Evolutionary conservation across 345 rosid genomes (phyloP), one percentile per base, ranked within the genome.

Genomic region (Populus alba): DNA sequence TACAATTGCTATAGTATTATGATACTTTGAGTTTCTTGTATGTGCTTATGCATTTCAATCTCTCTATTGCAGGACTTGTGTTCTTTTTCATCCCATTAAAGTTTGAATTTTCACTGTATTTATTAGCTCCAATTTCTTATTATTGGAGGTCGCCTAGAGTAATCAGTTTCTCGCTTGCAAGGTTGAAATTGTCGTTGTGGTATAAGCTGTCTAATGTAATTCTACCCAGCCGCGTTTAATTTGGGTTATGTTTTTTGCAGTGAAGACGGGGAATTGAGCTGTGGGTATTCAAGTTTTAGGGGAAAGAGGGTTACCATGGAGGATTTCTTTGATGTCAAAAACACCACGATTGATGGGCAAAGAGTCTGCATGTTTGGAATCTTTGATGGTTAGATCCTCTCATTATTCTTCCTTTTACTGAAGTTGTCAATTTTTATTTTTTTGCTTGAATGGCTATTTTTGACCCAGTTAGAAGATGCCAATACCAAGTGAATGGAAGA

Each of bases 231-330:
- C 8, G 25, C 20, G 45, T 68, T 45, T 70, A 84, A 66, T 53
- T 68, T 27, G 51, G 47, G 31, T 73, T 74, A 6, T 76, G 35
- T 76, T n/a, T 41, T 84, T 87, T 82, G 75, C 97, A 94, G 99
- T 80, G 94, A 92, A 15, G 91, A 92, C 45, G 93, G 97, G 70
- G 90, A 86, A 85, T 71, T 97, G 85, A 94, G 94, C 91, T 97
- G 98, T 81, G 99, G 98, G 12, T 91, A 90, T 80, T 92, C 97
- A 72, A 94, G 97, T 86, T 94, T 92, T 84, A 82, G 95, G 87
- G 99, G 99, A 80, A 97, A 94, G 90, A 90, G 99, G 80, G 91
- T 89, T 37, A 89, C 94, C 23, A 97, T 97, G 98, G 98, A 97
- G 83, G 98, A 97, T 79, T 97, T 90, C 82, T 97, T 85, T 78